phyloP scores from a whole-genome alignment of 2,329 filamentous ascomycete species.

The Pochonia chlamydosporia region DNA sequence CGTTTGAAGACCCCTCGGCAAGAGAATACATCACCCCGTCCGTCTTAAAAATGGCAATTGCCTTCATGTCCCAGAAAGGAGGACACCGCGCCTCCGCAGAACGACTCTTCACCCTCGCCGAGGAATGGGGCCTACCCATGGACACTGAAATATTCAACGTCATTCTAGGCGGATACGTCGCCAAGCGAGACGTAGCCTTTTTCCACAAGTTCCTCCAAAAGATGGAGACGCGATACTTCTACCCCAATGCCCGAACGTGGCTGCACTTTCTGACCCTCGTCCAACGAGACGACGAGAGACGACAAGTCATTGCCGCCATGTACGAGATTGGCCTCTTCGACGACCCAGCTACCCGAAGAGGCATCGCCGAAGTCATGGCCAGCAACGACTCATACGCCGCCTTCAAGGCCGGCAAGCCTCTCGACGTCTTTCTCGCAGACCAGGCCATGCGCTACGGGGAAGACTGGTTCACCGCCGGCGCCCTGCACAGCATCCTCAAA shows the following conservation, averaged over 20 bases:
- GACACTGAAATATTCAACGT: constrained; percentile 44
- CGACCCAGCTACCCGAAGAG: constrained; percentile 26
- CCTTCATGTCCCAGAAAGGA: constrained; percentile 30
- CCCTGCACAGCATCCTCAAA: constrained; percentile 33
- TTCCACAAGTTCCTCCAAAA: constrained; percentile 34
- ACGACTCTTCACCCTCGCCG: constrained; percentile 30
- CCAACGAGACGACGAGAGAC: constrained; percentile 50
- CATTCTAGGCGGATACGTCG: constrained; percentile 34
- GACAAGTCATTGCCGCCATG: constrained; percentile 42
- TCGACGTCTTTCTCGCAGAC: constrained; percentile 31
- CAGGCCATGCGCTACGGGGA: constrained; percentile 39
- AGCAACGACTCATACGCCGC: constrained; percentile 36
- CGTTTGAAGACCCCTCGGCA: constrained; percentile 31
- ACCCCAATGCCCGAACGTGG: constrained; percentile 42
- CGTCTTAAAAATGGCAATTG: constrained; percentile 38
- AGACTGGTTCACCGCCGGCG: constrained; percentile 35
- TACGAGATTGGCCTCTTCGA: constrained; percentile 36
- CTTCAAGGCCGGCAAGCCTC: constrained; percentile 26
- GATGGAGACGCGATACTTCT: constrained; percentile 34
- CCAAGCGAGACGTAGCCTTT: constrained; percentile 31
- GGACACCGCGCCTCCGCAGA: constrained; percentile 28
- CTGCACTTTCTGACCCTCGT: constrained; percentile 45
- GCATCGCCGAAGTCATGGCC: constrained; percentile 37
- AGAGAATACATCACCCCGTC: constrained; percentile 29
- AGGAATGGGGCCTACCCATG: constrained; percentile 31